These are phyloP conservation scores for Umbilicus rupestris DNA, from an alignment of 164 flowering plant species.

Conservation along the genomic window DNA sequence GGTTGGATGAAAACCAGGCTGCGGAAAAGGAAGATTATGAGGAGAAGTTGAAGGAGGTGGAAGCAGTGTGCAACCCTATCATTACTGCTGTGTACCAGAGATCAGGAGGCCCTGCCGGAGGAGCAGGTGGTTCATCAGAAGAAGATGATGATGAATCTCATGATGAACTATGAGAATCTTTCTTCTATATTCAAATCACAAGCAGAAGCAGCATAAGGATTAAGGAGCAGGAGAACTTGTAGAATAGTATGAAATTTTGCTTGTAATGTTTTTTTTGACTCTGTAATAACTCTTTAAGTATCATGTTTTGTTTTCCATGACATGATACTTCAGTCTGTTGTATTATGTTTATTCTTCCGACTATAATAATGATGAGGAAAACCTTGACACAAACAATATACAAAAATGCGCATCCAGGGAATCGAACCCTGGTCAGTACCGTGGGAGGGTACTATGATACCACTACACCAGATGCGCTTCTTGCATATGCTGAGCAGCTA, in stretches of 20 bases:
- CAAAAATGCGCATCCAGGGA: conserved; percentile 55
- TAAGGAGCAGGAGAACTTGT: too few relatives aligned
- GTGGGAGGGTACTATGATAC: conserved; percentile 96
- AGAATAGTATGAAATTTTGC: too few relatives aligned
- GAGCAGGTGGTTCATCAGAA: conserved; percentile 29
- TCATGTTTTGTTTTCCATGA: too few relatives aligned
- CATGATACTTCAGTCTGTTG: too few relatives aligned
- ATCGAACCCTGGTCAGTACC: conserved; percentile 99
- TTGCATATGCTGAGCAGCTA: too few relatives aligned
- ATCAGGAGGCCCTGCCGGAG: conserved; percentile 70
- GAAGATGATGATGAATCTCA: conserved; percentile 43
- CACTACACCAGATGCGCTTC: conserved; percentile 98
- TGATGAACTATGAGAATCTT: conserved; percentile 38
- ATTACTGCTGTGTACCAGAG: conserved; percentile 67
- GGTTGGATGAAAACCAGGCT: conserved; percentile 5
- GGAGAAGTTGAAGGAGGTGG: conserved; percentile 53
- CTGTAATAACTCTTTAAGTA: too few relatives aligned
- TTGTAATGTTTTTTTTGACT: too few relatives aligned
- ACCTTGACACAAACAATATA: too few relatives aligned
- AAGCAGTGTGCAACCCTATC: conserved; percentile 80
- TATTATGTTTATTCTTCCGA: too few relatives aligned
- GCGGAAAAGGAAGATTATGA: conserved; percentile 9
- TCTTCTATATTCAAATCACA: too few relatives aligned
- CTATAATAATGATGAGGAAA: background rate
- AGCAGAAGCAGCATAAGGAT: too few relatives aligned